Evolutionary conservation across 441 rosid species (phyloP), one percentile per base, ranked within the genome.

Genomic region (Biscutella auriculata): DNA sequence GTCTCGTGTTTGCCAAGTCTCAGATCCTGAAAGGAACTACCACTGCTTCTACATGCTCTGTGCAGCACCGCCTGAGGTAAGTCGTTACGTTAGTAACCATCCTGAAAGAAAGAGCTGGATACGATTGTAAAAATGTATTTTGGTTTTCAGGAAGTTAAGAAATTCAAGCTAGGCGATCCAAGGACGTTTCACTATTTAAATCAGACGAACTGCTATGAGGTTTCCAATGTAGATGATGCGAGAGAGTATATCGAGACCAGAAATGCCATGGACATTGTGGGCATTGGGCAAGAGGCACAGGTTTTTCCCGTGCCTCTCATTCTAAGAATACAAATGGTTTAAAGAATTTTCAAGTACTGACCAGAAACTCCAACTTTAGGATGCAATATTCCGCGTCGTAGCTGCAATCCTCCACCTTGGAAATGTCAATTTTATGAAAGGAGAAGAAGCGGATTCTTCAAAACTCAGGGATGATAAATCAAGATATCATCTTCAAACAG

Each of bases 21-120:
- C 86, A 28, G 82, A 82, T 48, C 88, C 87, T 6, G 93, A 85
- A 61, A 76, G 93, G 63, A 85, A 82, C 58, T 85, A 82, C 52
- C 88, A 85, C 49, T 82, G 93, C 62, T 85, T 85, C 65, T 82
- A 82, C 78, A 77, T 80, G 79, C 81, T 85, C 53, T 82, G 93
- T 63, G 78, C 83, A 53, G 83, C 89, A 53, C 87, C 93, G 3
- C 66, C 73, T 14, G 85, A 85, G 81, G 87, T 76, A 51, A 45
- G 34, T 58, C 43, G 10, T 56, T 32, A 28, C 23, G 23, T 19
- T 19, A 19, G 17, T 40, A 25, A 32, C 53, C 55, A 16, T 58
- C 45, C 58, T 50, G 40, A 30, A 26, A 51, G 36, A 53, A 44
- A 23, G 30, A 47, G 62, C 32, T 40, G 51, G 5, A 66, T 45